phyloP scores from a whole-genome alignment of 345 rosid genomes.

The Odontarrhena argentea region DNA sequence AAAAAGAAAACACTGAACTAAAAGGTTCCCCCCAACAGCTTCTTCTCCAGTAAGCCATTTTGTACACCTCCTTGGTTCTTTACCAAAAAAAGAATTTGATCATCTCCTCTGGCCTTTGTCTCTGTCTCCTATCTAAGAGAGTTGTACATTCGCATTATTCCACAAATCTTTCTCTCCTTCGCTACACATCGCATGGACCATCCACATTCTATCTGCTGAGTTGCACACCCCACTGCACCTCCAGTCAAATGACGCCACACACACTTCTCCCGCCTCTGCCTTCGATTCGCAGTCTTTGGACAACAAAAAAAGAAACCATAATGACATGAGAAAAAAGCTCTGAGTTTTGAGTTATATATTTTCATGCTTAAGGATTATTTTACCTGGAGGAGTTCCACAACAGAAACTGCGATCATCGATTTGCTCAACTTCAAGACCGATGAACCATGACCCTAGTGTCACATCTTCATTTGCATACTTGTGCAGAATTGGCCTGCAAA shows the following conservation, averaged over 20 bases:
- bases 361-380: neutral
- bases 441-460: slow-evolving; percentile 95
- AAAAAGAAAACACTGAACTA: slow-evolving; percentile 17
- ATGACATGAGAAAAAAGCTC: slow-evolving; percentile 21
- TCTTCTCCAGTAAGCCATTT: slow-evolving; percentile 15
- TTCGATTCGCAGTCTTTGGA: slow-evolving; percentile 83
- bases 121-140: slow-evolving; percentile 30
- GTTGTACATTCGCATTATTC: slow-evolving; percentile 53
- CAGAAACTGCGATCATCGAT: slow-evolving; percentile 81
- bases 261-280: slow-evolving; percentile 86
- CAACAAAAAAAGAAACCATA: neutral
- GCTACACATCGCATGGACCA: slow-evolving; percentile 77
- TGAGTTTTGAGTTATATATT: neutral
- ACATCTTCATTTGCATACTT: slow-evolving; percentile 97
- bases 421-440: slow-evolving; percentile 95
- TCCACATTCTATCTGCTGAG: slow-evolving; percentile 79
- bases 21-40: neutral
- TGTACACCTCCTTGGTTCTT: slow-evolving; percentile 25
- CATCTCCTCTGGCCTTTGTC: slow-evolving; percentile 1
- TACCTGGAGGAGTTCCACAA: slow-evolving; percentile 95
- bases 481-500: slow-evolving; percentile 76
- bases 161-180: slow-evolving; percentile 82
- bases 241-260: slow-evolving; percentile 96
- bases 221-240: slow-evolving; percentile 94
- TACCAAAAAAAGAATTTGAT: slow-evolving; percentile 20